phyloP scores from a whole-genome alignment of 192 early-diverging fungal genomes.

The Rhizophlyctis rosea region DNA sequence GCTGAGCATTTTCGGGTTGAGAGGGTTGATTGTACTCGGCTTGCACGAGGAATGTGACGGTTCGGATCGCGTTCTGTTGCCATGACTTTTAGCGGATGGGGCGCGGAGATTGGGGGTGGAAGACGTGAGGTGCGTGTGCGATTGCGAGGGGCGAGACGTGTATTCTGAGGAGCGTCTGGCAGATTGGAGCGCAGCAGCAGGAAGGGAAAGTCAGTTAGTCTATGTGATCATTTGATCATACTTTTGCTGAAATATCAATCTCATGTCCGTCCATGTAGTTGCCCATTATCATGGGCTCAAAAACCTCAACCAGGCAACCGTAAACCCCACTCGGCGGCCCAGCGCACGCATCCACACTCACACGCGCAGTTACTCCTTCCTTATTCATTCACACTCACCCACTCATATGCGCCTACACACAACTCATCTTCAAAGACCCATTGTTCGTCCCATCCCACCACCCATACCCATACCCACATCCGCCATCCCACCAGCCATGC shows the following conservation, averaged over 20 bases:
- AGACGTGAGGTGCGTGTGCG: conserved; percentile 21
- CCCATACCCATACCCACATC: conserved; percentile 18
- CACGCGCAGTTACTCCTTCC: no score
- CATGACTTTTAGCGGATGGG: conserved; percentile 61
- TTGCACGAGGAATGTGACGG: conserved; percentile 60
- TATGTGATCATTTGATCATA: no score
- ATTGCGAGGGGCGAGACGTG: no score
- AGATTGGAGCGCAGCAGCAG: neutral
- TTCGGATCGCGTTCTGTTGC: conserved; percentile 54
- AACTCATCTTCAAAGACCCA: conserved; percentile 6
- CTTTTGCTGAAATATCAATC: no score
- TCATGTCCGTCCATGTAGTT: no score
- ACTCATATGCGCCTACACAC: no score
- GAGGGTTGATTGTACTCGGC: conserved; percentile 56
- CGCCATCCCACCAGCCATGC: conserved; percentile 13
- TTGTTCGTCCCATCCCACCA: conserved; percentile 15
- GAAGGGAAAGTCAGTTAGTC: no score
- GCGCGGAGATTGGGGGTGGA: conserved; percentile 38
- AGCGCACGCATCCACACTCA: no score
- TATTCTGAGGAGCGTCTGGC: conserved; percentile 18
- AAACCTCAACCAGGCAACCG: no score
- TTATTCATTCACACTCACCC: no score
- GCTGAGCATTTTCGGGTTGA: conserved; percentile 56
- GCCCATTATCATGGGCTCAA: no score
- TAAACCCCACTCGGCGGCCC: no score